phyloP scores from a whole-genome alignment of 2,329 filamentous ascomycete genomes.

The Xylariales sp. region DNA sequence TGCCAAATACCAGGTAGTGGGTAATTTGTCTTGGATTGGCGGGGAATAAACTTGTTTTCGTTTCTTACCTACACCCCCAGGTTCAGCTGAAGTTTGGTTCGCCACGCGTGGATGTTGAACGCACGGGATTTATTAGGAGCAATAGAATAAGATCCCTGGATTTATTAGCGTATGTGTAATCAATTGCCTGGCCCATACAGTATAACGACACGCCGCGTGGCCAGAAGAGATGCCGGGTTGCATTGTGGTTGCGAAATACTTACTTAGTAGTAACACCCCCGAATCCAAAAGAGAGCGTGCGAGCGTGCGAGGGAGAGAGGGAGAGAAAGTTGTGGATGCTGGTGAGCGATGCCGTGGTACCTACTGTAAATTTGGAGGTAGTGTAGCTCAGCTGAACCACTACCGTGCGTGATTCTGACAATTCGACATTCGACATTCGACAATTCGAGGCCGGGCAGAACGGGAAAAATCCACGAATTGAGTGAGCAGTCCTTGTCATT shows the following conservation, averaged over 20 bases:
- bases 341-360: neutral
- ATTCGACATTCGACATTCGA: too few relatives aligned
- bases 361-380: too few relatives aligned
- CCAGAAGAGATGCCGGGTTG: neutral
- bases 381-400: too few relatives aligned
- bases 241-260: neutral
- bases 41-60: constrained; percentile 12
- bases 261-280: neutral
- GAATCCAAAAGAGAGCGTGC: neutral
- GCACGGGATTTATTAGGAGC: constrained; percentile 8
- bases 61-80: constrained; percentile 3
- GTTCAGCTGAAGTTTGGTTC: constrained; percentile 35
- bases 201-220: constrained; percentile 26
- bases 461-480: too few relatives aligned
- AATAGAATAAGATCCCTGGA: constrained; percentile 28
- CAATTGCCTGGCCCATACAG: neutral
- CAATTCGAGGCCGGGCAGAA: too few relatives aligned
- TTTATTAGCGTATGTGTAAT: constrained; percentile 21
- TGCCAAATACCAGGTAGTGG: constrained; percentile 8
- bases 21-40: constrained; percentile 25
- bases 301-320: neutral
- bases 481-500: too few relatives aligned
- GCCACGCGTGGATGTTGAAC: constrained; percentile 26
- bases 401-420: too few relatives aligned
- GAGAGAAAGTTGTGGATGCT: neutral